phyloP scores from a whole-genome alignment of 192 early-diverging fungal species.

The Chytriomyces confervae region DNA sequence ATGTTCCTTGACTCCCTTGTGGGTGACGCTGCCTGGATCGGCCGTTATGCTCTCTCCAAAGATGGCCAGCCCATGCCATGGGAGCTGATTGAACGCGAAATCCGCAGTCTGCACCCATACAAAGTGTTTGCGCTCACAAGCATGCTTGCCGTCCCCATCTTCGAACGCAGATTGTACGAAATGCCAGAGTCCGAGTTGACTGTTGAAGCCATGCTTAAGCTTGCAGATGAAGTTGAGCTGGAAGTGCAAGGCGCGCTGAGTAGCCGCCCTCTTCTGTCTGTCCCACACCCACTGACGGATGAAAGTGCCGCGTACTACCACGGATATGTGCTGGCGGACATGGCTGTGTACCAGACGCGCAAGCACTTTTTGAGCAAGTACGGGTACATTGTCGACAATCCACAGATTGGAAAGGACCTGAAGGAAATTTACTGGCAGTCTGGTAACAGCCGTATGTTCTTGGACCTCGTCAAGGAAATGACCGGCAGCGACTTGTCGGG shows the following conservation, averaged over 20 bases:
- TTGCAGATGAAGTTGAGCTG: constrained; percentile 47
- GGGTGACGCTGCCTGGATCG: constrained; percentile 44
- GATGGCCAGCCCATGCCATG: constrained; percentile 45
- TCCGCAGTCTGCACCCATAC: constrained; percentile 33
- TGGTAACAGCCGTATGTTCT: constrained; percentile 42
- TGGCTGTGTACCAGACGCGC: constrained; percentile 48
- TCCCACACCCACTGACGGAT: constrained; percentile 47
- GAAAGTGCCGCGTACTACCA: constrained; percentile 46
- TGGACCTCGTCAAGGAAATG: constrained; percentile 44
- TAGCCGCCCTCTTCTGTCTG: constrained; percentile 35
- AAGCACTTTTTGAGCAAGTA: constrained; percentile 44
- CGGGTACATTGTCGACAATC: constrained; percentile 46
- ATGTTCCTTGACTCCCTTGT: constrained; percentile 50
- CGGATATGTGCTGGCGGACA: constrained; percentile 48
- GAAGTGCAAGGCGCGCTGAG: constrained; percentile 44
- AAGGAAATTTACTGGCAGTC: constrained; percentile 41
- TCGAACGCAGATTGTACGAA: constrained; percentile 43
- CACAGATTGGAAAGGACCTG: constrained; percentile 39
- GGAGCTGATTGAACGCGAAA: constrained; percentile 44
- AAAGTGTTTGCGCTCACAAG: constrained; percentile 38
- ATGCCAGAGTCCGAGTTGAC: constrained; percentile 46
- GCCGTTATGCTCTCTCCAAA: constrained; percentile 37
- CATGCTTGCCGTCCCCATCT: constrained; percentile 50
- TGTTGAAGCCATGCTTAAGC: constrained; percentile 30
- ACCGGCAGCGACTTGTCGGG: constrained; percentile 37